phyloP scores from a whole-genome alignment of 2,329 filamentous ascomycete genomes.

The Aureobasidium sp. region DNA sequence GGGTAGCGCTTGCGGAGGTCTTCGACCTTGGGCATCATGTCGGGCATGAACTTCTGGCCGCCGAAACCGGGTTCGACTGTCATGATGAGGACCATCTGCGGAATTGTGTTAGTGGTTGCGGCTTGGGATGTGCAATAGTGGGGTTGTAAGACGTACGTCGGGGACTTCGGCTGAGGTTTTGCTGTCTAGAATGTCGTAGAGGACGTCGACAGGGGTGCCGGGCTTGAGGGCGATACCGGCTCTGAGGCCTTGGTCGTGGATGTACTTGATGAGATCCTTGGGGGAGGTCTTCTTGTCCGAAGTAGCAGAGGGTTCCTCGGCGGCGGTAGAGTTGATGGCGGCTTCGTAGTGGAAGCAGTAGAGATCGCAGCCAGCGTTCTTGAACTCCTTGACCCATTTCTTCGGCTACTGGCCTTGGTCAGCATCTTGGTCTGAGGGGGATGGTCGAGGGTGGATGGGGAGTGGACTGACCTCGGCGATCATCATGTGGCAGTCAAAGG shows the following conservation, averaged over 20 bases:
- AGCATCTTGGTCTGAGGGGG: not conserved
- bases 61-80: constrained; percentile 96
- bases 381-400: constrained; percentile 95
- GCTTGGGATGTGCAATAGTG: too few relatives aligned
- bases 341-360: constrained; percentile 99
- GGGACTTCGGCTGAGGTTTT: constrained; percentile 65
- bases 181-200: constrained; percentile 81
- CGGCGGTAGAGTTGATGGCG: constrained; percentile 71
- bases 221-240: constrained; percentile 96
- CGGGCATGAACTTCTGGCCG: constrained; percentile 97
- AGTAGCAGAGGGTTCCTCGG: constrained; percentile 63
- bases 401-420: constrained; percentile 58
- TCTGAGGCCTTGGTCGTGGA: constrained; percentile 78
- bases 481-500: constrained; percentile 99
- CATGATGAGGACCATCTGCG: constrained; percentile 95
- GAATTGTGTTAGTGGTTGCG: not conserved
- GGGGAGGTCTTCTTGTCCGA: constrained; percentile 69
- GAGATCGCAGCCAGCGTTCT: constrained; percentile 89
- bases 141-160: constrained; percentile 53
- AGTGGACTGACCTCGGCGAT: constrained; percentile 66
- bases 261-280: constrained; percentile 77
- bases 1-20: constrained; percentile 78
- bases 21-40: constrained; percentile 86
- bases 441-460: not conserved
- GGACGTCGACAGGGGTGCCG: constrained; percentile 76